Evolutionary conservation across 2,329 filamentous ascomycete genomes (phyloP), one percentile per base, ranked within the genome.

Genomic region (Dactylellina leptospora): DNA sequence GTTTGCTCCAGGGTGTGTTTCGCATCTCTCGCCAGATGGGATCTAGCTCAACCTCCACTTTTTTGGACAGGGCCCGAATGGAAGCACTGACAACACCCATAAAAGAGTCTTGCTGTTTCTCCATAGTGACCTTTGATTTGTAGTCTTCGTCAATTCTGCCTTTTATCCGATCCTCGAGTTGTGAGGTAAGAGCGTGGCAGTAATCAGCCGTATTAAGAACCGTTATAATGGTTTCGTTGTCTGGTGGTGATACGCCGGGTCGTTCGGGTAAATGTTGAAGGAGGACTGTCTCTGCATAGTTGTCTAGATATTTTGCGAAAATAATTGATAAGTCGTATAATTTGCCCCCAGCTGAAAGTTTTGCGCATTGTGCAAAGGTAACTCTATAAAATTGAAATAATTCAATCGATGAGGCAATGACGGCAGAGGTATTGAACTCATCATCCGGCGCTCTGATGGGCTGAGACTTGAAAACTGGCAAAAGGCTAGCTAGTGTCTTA

Each of bases 121-220:
- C 93, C 18, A 99, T 82, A 79, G 97, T 93, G 4, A 99, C 90
- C 74, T 87, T 88, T 27, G 87, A 81, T 13, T 86, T 86, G 33
- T 96, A 83, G 1, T 92, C 90, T 47, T 86, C 84, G 74, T 97
- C 95, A 74, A 99, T 92, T 8, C 92, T 87, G 76, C 90, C 89
- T 81, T 92, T 93, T 80, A 99, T 93, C 79, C 91, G 96, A 77
- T 97, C 93, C 79, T 97, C 93, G 0, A 99, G 84, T 78, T 97
- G 93, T 50, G 88, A 92, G 51, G 92, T 95, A 27, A 96, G 97
- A 23, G 87, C 87, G 78, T 97, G 93, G 86, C 95, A 99, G 79
- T 97, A 99, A 78, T 99, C 95, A 0, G 95, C 93, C 0, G 95
- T 97, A 78, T 99, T 99, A 50, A 99, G 83, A 0, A 97, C 92